Base-by-base conservation (phyloP, 148 eudicot species). In the Pharnaceum exiguum region DNA sequence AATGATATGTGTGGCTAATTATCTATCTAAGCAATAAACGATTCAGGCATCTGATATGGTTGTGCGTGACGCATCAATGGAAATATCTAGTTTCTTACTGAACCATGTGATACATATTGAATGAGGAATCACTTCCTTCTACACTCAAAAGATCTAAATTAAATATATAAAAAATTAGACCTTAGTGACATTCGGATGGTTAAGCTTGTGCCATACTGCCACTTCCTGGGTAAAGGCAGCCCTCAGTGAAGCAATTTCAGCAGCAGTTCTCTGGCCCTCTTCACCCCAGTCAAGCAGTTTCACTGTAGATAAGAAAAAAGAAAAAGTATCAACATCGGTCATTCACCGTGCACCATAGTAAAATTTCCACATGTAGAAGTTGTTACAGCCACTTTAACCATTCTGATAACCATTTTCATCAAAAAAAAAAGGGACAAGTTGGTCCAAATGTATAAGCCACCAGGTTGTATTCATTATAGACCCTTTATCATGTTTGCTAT, bases 131-230 rank as follows among this genome's bases (percentile, higher is more conserved):
- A n/a, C n/a, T n/a, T n/a, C n/a, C n/a, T n/a, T n/a, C n/a, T n/a
- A n/a, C n/a, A n/a, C n/a, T n/a, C n/a, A n/a, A n/a, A n/a, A n/a
- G n/a, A n/a, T n/a, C n/a, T n/a, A 36, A 22, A 33, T 16, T 11
- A 32, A 46, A 35, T 10, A 18, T 27, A 35, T 13, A 19, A 51
- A 24, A 23, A 13, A 63, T 23, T 48, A 19, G 51, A 90, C 97
- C 95, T 82, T 87, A 35, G 97, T 90, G 19, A 90, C 97, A 73
- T 90, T 90, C 4, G 97, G 97, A 71, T 90, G 97, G 71, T 87
- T 89, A 65, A 90, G 97, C 70, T 86, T 90, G 66, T 90, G 91
- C 95, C 95, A 87, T 22, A 90, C 95, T 1, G 84, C 89, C 52
- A 90, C 97, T 78, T 90, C 97, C 51, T 87, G 95, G 1, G 77